Evolutionary conservation across 768 basidiomycete genomes (phyloP), one percentile per base, ranked within the genome.

Genomic region (Rhizopogon vulgaris): DNA sequence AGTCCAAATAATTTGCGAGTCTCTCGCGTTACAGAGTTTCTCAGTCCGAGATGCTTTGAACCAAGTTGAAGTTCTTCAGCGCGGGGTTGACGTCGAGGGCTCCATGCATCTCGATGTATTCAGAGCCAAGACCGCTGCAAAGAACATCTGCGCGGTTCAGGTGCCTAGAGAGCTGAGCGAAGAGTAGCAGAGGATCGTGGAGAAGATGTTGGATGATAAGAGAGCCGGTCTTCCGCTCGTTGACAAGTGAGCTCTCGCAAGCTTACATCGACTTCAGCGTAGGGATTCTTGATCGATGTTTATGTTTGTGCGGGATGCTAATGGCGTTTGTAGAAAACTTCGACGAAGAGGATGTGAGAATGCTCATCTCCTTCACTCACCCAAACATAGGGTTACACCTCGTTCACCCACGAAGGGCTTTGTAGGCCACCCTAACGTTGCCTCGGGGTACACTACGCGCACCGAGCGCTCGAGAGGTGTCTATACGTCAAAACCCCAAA

Each of bases 41-140:
- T 86, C 88, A 25, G 72, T 94, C 17, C 80, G 91, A 1, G 90
- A 92, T 62, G 87, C 88, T 0, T 84, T 87, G 3, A 89, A 82
- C 51, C 78, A 78, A 38, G 84, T 85, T 2, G 87, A 92, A 63
- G 76, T 78, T n/a, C 71, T 80, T 28, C 70, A 83, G n/a, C 80
- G 85, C 49, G 82, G 89, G 57, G 91, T 80, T 58, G 72, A 73
- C 18, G 86, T 92, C 50, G 87, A 93, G 61, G 73, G 79, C 1
- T 84, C 83, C 15, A 90, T 92, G 87, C 82, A 90, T 11, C 63
- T 85, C 46, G 92, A 94, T 60, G 78, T 94, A 42, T 94, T 78
- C 73, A 72, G 79, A 41, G 85, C 85, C 38, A 87, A 89, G 66
- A 69, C 78, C 7, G 75, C 78, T 6, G 89, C 89, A 0, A 75